A percentile compares a stretch with the other conserved stretches of the same genome.
Conservation (phyloP, 495 filamentous ascomycete species). For the Aspergillus cristatus region DNA sequence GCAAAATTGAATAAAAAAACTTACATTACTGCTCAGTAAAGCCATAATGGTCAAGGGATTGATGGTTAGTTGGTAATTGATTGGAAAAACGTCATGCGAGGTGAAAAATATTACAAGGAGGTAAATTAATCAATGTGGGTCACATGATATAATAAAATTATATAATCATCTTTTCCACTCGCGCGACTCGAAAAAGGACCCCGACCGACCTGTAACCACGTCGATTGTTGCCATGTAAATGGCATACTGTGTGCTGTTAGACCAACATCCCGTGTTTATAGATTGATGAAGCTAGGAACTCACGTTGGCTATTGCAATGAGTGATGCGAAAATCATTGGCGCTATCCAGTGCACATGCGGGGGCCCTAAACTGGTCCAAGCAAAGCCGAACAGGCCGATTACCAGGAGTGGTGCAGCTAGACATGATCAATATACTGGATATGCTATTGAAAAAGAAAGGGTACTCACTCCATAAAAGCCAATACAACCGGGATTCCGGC, state of each 20-base stretch:
- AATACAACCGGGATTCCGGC: slow-evolving; percentile 53
- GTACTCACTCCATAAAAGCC: slow-evolving; percentile 38
- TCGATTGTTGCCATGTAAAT: slow-evolving; percentile 8
- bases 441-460: neutral
- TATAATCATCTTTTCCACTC: too few relatives aligned
- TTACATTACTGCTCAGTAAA: too few relatives aligned
- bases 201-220: too few relatives aligned
- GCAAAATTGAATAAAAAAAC: too few relatives aligned
- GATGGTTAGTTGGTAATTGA: too few relatives aligned
- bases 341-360: slow-evolving; percentile 56
- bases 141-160: too few relatives aligned
- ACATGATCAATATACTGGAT: neutral
- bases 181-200: too few relatives aligned
- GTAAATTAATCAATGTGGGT: too few relatives aligned
- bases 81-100: too few relatives aligned
- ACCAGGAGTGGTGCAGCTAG: slow-evolving; percentile 42
- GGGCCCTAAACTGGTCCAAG: slow-evolving; percentile 43
- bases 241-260: slow-evolving; percentile 1
- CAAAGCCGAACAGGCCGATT: slow-evolving; percentile 56
- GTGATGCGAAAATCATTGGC: slow-evolving; percentile 51
- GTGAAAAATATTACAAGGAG: too few relatives aligned
- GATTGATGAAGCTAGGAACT: too few relatives aligned
- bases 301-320: slow-evolving; percentile 60
- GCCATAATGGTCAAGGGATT: too few relatives aligned
- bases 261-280: slow-evolving; percentile 19